These are phyloP conservation scores for Boechera stricta DNA, from an alignment of 345 rosid genomes.

Conservation along the genomic window DNA sequence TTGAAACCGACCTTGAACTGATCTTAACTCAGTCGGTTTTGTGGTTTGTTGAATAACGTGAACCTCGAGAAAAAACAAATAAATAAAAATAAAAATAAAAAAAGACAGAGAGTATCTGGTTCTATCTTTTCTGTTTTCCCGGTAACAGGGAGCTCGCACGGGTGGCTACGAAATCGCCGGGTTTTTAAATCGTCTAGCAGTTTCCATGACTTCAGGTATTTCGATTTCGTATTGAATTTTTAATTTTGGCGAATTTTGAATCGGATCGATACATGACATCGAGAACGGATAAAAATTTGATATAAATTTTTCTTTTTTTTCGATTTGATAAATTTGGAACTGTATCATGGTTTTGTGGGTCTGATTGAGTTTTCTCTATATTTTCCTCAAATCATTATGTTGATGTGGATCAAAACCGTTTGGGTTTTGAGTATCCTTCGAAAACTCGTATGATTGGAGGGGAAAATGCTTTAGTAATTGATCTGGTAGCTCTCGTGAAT, in stretches of 20 bases:
- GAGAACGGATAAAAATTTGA: neutral
- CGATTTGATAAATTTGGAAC: slow-evolving; percentile 10
- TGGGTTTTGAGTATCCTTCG: neutral
- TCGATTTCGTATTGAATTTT: neutral
- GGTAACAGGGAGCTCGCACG: slow-evolving; percentile 36
- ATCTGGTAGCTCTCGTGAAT: slow-evolving; percentile 9
- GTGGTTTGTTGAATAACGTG: slow-evolving; percentile 17
- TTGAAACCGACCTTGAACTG: slow-evolving; percentile 17
- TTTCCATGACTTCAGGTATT: slow-evolving; percentile 45
- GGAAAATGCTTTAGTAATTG: neutral
- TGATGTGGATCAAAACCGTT: neutral
- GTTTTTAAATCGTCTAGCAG: slow-evolving; percentile 17
- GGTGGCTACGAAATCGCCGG: slow-evolving; percentile 30
- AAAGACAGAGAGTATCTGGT: slow-evolving; percentile 9
- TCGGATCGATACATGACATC: slow-evolving; percentile 8
- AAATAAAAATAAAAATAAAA: neutral
- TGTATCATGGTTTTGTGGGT: slow-evolving; percentile 5
- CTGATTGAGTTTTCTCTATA: neutral
- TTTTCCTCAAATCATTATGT: neutral
- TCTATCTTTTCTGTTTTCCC: slow-evolving; percentile 28
- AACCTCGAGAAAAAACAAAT: slow-evolving; percentile 15
- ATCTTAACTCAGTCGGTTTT: slow-evolving; percentile 24
- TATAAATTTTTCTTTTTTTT: neutral
- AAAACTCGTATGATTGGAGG: neutral
- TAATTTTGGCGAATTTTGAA: neutral